These are phyloP conservation scores for Corynespora cassiicola DNA, from an alignment of 2,329 filamentous ascomycete genomes.

Conservation along the genomic window DNA sequence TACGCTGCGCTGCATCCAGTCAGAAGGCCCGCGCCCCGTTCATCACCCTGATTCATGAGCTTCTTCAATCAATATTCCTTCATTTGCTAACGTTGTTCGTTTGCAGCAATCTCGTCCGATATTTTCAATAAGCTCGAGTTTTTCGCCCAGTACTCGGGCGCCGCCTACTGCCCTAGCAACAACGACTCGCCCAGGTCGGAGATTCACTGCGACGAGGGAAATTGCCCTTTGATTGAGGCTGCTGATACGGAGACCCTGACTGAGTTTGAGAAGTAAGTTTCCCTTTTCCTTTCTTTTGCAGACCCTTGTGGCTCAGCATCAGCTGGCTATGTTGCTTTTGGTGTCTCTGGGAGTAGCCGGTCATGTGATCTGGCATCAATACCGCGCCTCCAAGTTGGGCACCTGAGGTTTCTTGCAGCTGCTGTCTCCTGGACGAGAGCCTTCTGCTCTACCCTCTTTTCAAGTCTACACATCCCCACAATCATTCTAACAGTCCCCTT, in stretches of 20 bases:
- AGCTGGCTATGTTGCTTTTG: too few relatives aligned
- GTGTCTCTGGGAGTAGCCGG: too few relatives aligned
- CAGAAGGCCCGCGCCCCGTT: background rate
- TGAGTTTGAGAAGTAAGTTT: slow-evolving; percentile 57
- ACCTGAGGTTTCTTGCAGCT: too few relatives aligned
- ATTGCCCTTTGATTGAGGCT: slow-evolving; percentile 56
- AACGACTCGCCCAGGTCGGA: slow-evolving; percentile 52
- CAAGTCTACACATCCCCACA: background rate
- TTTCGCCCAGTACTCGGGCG: slow-evolving; percentile 60
- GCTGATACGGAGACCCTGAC: slow-evolving; percentile 53
- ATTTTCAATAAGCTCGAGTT: slow-evolving; percentile 52
- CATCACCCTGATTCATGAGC: background rate
- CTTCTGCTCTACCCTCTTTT: slow-evolving; percentile 1
- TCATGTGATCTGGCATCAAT: too few relatives aligned
- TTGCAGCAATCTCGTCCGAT: slow-evolving; percentile 46
- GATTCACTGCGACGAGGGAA: slow-evolving; percentile 52
- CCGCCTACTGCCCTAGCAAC: slow-evolving; percentile 59
- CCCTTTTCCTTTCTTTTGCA: background rate
- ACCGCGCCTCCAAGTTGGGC: too few relatives aligned
- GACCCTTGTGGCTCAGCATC: too few relatives aligned
- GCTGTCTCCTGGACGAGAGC: too few relatives aligned
- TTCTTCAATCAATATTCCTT: background rate
- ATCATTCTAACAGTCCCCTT: background rate
- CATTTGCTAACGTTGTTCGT: background rate
- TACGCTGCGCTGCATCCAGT: too few relatives aligned